A percentile compares a stretch with the other conserved stretches of the same genome.
These are phyloP conservation scores for Microascus cirrosus DNA, from an alignment of 2,329 filamentous ascomycete species.

Conservation along the genomic window DNA sequence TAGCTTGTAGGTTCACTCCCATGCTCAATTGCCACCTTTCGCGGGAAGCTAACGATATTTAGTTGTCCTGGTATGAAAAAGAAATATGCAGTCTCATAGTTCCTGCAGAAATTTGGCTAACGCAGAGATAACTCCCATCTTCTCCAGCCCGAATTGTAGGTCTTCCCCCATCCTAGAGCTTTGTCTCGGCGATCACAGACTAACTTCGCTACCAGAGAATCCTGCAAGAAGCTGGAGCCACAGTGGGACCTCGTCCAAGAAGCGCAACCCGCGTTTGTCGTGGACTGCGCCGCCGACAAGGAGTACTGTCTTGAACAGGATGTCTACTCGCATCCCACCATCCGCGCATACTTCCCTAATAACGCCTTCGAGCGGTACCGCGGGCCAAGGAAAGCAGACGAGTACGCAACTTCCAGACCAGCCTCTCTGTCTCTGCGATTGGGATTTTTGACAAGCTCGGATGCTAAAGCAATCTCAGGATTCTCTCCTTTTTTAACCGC, in stretches of 20 bases:
- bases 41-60: neutral
- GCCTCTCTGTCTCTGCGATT: neutral
- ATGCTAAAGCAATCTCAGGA: conserved; percentile 9
- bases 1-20: conserved; percentile 4
- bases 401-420: conserved; percentile 14
- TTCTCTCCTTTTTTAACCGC: conserved; percentile 17
- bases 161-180: neutral
- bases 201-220: conserved; percentile 3
- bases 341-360: conserved; percentile 27
- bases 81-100: neutral
- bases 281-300: conserved; percentile 26
- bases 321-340: conserved; percentile 32
- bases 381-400: conserved; percentile 25
- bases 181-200: neutral
- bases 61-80: conserved; percentile 1
- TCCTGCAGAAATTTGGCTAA: neutral
- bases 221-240: conserved; percentile 8
- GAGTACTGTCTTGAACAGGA: conserved; percentile 27
- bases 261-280: neutral
- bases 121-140: neutral
- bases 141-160: conserved; percentile 9
- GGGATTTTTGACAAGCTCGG: too few relatives aligned
- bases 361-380: conserved; percentile 26
- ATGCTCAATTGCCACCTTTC: neutral
- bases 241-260: conserved; percentile 9